These are phyloP conservation scores for Trypanosoma mega DNA, from an alignment of 208 protist species.

Conservation along the genomic window DNA sequence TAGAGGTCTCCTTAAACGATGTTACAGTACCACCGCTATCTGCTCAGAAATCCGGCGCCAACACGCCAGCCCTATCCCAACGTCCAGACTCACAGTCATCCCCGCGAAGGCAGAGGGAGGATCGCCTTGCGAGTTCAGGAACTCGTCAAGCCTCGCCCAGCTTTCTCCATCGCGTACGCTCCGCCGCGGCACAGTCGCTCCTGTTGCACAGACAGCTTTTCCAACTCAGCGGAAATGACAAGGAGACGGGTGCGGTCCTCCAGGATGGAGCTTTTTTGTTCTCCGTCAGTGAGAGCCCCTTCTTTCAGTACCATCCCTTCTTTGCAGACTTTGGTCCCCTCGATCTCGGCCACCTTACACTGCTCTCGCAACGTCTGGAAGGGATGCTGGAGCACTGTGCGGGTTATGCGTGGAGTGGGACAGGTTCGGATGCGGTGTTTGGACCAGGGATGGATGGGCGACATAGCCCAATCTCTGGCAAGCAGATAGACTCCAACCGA, in stretches of 20 bases:
- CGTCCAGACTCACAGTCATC: no score
- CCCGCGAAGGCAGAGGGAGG: not conserved
- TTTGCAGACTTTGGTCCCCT: slow-evolving; percentile 94
- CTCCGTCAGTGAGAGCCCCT: slow-evolving; percentile 29
- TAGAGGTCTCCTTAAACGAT: not conserved
- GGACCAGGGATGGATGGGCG: no score
- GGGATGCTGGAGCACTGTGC: slow-evolving; percentile 32
- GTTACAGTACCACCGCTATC: not conserved
- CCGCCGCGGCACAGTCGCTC: not conserved
- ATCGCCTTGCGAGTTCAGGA: not conserved
- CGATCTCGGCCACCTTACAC: slow-evolving; percentile 70
- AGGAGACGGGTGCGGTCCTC: not conserved
- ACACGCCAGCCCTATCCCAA: no score
- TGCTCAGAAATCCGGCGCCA: no score
- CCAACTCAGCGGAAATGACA: slow-evolving; percentile 16
- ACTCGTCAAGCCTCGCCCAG: no score
- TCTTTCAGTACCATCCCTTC: slow-evolving; percentile 87
- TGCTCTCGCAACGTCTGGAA: slow-evolving; percentile 63
- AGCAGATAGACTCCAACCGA: no score
- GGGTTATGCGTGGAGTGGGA: slow-evolving; percentile 20
- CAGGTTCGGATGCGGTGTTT: not conserved
- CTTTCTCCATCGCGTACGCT: not conserved
- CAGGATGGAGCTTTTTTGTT: slow-evolving; percentile 42
- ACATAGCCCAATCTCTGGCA: no score
- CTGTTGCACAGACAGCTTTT: slow-evolving; percentile 17